Conservation (phyloP, 257 asterid genomes). For the Lithospermum erythrorhizon region DNA sequence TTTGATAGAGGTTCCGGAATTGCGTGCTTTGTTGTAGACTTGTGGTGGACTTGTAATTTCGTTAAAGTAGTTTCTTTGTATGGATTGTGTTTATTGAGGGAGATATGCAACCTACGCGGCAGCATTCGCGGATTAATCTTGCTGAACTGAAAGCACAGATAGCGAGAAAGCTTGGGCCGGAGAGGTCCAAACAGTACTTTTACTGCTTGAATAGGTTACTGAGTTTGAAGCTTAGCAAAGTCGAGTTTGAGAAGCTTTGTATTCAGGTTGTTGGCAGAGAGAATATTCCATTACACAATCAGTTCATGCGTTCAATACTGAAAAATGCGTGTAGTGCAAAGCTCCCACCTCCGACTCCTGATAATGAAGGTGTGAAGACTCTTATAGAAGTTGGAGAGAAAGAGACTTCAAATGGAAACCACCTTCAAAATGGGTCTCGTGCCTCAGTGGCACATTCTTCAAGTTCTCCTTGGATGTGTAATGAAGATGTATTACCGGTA, state of each 20-base stretch:
- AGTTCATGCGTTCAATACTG: conserved; percentile 56
- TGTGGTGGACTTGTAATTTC: conserved; percentile 6
- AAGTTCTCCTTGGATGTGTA: conserved; percentile 38
- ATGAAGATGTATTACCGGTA: conserved; percentile 50
- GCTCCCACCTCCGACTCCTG: conserved; percentile 42
- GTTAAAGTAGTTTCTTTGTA: conserved; percentile 22
- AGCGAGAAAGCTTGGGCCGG: conserved; percentile 66
- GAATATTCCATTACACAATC: conserved; percentile 76
- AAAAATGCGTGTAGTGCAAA: conserved; percentile 61
- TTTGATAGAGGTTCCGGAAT: conserved; percentile 5
- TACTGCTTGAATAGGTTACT: conserved; percentile 55
- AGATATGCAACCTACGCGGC: conserved; percentile 75
- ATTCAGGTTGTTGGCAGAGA: conserved; percentile 62
- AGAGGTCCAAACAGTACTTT: conserved; percentile 68
- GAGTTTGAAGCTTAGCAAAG: conserved; percentile 61
- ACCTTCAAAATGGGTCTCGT: conserved; percentile 49
- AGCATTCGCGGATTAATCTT: conserved; percentile 66
- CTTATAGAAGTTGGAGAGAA: conserved; percentile 26
- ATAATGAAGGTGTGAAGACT: conserved; percentile 27
- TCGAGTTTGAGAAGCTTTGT: conserved; percentile 68
- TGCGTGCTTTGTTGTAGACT: background rate
- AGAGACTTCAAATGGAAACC: conserved; percentile 34
- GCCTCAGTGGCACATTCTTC: conserved; percentile 24
- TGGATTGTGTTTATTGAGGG: conserved; percentile 41
- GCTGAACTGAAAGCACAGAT: conserved; percentile 63